A percentile compares a stretch with the other conserved stretches of the same genome.
Conservation (phyloP, 805 yeast species). For the Saccharomycopsis synnaedendra region DNA sequence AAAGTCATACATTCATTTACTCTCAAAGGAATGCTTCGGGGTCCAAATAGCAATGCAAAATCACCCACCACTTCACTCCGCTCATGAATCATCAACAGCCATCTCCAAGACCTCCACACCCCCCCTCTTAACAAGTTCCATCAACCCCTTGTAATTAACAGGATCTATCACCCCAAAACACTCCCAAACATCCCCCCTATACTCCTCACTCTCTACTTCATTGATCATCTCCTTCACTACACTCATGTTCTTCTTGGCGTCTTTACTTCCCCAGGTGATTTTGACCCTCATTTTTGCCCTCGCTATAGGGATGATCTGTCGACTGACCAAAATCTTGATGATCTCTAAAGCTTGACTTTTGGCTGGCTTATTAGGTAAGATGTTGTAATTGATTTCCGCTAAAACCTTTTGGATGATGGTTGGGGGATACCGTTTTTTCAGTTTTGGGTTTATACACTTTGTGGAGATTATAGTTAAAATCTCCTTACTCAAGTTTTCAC, state of each 20-base stretch:
- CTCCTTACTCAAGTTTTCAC: slow-evolving; percentile 67
- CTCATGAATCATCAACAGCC: slow-evolving; percentile 50
- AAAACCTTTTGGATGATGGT: slow-evolving; percentile 86
- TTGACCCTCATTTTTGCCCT: slow-evolving; percentile 89
- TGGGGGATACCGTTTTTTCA: slow-evolving; percentile 87
- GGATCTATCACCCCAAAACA: slow-evolving; percentile 75
- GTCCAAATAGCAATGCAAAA: too few relatives aligned
- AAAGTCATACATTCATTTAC: too few relatives aligned
- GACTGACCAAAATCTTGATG: slow-evolving; percentile 60
- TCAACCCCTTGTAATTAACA: slow-evolving; percentile 61
- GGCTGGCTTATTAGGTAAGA: slow-evolving; percentile 61
- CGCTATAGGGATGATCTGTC: slow-evolving; percentile 84
- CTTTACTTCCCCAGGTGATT: slow-evolving; percentile 44
- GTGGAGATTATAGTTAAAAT: slow-evolving; percentile 75
- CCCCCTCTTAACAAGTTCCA: slow-evolving; percentile 54
- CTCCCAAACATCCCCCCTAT: slow-evolving; percentile 33
- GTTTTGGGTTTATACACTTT: slow-evolving; percentile 83
- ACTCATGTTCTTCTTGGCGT: slow-evolving; percentile 29
- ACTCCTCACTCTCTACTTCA: slow-evolving; percentile 31
- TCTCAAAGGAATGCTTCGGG: too few relatives aligned
- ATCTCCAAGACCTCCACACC: slow-evolving; percentile 75
- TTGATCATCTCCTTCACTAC: slow-evolving; percentile 32
- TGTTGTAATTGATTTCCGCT: slow-evolving; percentile 65
- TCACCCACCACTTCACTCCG: too few relatives aligned
- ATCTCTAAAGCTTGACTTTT: slow-evolving; percentile 90